A percentile compares a stretch with the other conserved stretches of the same genome.
Evolutionary conservation across 1,284 basidiomycete species (phyloP).

Genomic region (Austropuccinia psidii): DNA sequence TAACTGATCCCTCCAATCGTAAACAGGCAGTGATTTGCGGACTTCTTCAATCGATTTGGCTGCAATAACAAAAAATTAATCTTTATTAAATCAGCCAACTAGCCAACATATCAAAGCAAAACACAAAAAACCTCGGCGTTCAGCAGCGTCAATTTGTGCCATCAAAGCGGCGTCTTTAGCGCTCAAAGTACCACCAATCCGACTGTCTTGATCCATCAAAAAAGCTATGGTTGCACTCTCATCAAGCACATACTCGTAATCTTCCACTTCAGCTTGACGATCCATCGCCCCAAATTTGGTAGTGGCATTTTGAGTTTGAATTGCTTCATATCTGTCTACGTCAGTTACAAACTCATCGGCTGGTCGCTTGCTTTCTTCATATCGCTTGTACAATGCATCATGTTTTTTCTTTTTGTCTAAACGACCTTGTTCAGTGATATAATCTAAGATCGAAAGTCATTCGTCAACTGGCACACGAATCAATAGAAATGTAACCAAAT

Average conservation of each 20-base stretch:
- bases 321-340: constrained; percentile 78
- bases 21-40: constrained; percentile 83
- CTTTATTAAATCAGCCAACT: background rate
- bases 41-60: constrained; percentile 81
- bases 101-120: background rate
- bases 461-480: background rate
- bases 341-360: constrained; percentile 89
- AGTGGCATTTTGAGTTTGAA: constrained; percentile 80
- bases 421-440: constrained; percentile 96
- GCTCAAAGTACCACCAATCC: constrained; percentile 56
- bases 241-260: constrained; percentile 96
- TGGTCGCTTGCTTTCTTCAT: constrained; percentile 70
- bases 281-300: constrained; percentile 84
- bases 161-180: constrained; percentile 79
- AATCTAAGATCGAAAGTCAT: constrained; percentile 55
- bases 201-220: constrained; percentile 60
- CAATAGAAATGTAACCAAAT: background rate
- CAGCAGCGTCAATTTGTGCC: constrained; percentile 81
- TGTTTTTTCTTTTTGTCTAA: constrained; percentile 96
- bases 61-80: constrained; percentile 45
- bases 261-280: constrained; percentile 68
- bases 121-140: constrained; percentile 63
- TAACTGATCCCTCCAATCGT: constrained; percentile 72
- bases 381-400: constrained; percentile 83
- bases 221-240: constrained; percentile 95